Evolutionary conservation across 208 protist species (phyloP).

Genomic region (Vickermania spadyakhi): DNA sequence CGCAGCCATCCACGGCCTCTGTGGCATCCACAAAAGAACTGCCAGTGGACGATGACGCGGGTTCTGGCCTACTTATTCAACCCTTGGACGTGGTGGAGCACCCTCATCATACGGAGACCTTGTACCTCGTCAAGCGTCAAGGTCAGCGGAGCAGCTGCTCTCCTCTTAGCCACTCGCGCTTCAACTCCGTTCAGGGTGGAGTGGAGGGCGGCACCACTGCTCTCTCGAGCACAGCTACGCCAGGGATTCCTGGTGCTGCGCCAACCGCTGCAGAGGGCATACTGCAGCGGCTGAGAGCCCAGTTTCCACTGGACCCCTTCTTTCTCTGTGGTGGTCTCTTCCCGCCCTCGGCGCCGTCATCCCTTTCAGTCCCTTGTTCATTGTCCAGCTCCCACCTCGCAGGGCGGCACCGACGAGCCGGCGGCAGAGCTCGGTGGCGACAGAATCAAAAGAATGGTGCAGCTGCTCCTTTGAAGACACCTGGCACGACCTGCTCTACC

Average conservation of each 20-base stretch:
- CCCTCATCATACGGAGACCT: not conserved
- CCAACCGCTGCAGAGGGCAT: not conserved
- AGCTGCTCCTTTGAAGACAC: no score
- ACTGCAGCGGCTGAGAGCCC: not conserved
- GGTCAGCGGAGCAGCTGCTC: not conserved
- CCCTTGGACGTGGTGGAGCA: not conserved
- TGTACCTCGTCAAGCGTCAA: not conserved
- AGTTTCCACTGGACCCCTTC: not conserved
- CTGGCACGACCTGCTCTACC: no score
- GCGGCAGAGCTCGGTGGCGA: no score
- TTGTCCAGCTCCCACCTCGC: no score
- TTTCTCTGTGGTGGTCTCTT: not conserved
- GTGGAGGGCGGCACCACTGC: no score
- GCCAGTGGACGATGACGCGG: not conserved
- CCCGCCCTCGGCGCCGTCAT: no score
- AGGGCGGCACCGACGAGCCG: no score
- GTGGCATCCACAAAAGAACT: not conserved
- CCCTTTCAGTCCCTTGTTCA: no score
- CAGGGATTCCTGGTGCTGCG: not conserved
- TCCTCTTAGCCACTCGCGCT: no score
- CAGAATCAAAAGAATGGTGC: no score
- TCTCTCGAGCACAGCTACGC: no score
- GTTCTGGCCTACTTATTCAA: not conserved
- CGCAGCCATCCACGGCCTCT: not conserved
- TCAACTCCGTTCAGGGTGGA: no score